phyloP scores from a whole-genome alignment of 495 filamentous ascomycete species.

The Aspergillus hancockii region DNA sequence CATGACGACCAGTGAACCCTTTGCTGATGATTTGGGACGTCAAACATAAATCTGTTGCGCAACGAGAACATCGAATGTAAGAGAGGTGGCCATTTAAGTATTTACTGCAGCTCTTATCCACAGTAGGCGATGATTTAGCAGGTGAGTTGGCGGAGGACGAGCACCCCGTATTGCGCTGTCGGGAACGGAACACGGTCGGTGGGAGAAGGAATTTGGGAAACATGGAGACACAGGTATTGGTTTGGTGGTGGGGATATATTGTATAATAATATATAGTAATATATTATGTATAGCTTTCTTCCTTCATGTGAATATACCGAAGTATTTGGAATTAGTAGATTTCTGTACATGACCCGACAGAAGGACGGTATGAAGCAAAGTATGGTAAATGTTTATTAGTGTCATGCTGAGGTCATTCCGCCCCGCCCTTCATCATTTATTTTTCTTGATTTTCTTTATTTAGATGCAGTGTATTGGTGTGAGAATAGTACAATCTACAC shows the following conservation, averaged over 20 bases:
- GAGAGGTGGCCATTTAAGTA: slow-evolving; percentile 55
- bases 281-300: too few species aligned
- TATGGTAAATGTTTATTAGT: neutral
- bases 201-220: slow-evolving; percentile 56
- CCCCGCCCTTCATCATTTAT: neutral
- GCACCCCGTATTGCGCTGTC: slow-evolving; percentile 27
- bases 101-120: slow-evolving; percentile 27
- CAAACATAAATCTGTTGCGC: slow-evolving; percentile 73
- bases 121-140: slow-evolving; percentile 10
- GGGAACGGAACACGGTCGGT: slow-evolving; percentile 47
- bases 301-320: neutral
- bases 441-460: neutral
- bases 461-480: neutral
- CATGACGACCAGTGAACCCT: slow-evolving; percentile 92
- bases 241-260: slow-evolving; percentile 1
- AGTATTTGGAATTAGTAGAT: neutral
- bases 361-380: neutral
- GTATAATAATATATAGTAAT: neutral
- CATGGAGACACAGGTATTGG: slow-evolving; percentile 8
- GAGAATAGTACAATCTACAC: too few species aligned
- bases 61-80: slow-evolving; percentile 71
- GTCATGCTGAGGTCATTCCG: slow-evolving; percentile 21
- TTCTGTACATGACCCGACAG: neutral
- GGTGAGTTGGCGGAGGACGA: slow-evolving; percentile 20
- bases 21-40: slow-evolving; percentile 82